Base-by-base conservation (phyloP, 306 rosid species). In the Casuarina cunninghamiana region DNA sequence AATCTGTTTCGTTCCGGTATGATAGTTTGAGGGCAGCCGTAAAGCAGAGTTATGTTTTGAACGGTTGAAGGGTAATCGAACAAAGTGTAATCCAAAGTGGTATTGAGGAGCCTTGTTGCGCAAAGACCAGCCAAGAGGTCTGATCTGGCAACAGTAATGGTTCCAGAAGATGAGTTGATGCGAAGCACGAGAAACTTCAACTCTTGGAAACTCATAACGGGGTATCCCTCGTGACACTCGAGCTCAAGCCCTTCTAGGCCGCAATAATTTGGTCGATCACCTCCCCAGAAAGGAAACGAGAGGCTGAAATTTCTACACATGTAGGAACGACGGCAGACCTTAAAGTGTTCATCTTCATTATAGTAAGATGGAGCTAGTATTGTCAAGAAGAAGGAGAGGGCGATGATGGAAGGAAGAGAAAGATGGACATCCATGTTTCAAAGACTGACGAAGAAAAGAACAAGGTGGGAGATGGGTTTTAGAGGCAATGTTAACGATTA, bases 261-360 rank as follows among this genome's bases (percentile, higher is more conserved):
- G 44, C 90, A 89, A 71, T 70, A 79, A 9, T 16, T 44, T 7
- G 66, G 78, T 54, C 61, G 85, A 61, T n/a, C 13, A 2, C 2
- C 21, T 19, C 16, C 71, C 90, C 90, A 85, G 61, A 89, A 89
- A 46, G 93, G 93, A 61, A 78, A 87, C 4, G 71, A 35, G 41
- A 89, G 37, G 21, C 76, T 32, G 80, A 83, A 3, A 1, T 61
- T 43, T 1, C 93, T 90, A n/a, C 93, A 89, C 15, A 4, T 48
- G 49, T 80, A 76, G 39, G 89, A 80, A 11, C 65, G 82, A 15
- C 53, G 76, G 79, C 89, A 86, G 3, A 44, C 60, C 45, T 69
- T 2, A 80, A 72, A 87, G 2, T 0, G 16, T 13, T 80, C 75
- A 55, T 26, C 77, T 15, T 77, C 81, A 68, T 19, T 68, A 71